Evolutionary conservation across 2,329 filamentous ascomycete species (phyloP), one percentile per base, ranked within the genome.

Genomic region (Keithomyces neogunnii): DNA sequence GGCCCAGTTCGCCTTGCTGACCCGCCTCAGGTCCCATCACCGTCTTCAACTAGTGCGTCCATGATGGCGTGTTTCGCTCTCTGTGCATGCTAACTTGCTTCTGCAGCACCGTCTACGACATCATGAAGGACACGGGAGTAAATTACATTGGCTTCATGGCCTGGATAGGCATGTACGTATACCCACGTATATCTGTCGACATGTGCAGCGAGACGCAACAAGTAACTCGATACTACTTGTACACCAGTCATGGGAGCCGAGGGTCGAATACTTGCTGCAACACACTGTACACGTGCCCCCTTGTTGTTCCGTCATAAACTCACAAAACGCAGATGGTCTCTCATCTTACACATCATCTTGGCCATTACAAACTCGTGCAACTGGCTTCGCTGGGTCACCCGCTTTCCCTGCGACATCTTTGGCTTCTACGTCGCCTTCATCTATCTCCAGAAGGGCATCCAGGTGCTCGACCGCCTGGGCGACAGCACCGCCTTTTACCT

Each of bases 351-450:
- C 69, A 91, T 86, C 86, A 73, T 89, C 42, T 78, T 95, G 26
- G 89, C 89, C 47, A 74, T 89, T 51, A 88, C 87, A 9, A 96
- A 96, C 65, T 84, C 88, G 1, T 95, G 90, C 73, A 93, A 95
- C 68, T 86, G 79, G 61, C 75, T 96, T n/a, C 85, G 83, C 62
- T 95, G 91, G 67, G 89, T 96, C 28, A 96, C 90, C 1, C 80
- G 89, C 11, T 96, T 96, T 65, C 89, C 89, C 29, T 95, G 90
- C 69, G 90, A 96, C 66, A 93, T 92, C 61, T 95, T 96, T 59
- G 90, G 89, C 48, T 95, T 95, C 71, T 95, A 95, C 64, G 89
- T 95, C 46, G 89, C 89, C 51, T 90, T 88, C 63, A 92, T 95
- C 67, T 95, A 95, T 64, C 76, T 95, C 26, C 89, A 95, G 63